A percentile compares a stretch with the other conserved stretches of the same genome.
Evolutionary conservation across 352 stramenopile species (phyloP).

Genomic region (Thraustochytrium striatum): DNA sequence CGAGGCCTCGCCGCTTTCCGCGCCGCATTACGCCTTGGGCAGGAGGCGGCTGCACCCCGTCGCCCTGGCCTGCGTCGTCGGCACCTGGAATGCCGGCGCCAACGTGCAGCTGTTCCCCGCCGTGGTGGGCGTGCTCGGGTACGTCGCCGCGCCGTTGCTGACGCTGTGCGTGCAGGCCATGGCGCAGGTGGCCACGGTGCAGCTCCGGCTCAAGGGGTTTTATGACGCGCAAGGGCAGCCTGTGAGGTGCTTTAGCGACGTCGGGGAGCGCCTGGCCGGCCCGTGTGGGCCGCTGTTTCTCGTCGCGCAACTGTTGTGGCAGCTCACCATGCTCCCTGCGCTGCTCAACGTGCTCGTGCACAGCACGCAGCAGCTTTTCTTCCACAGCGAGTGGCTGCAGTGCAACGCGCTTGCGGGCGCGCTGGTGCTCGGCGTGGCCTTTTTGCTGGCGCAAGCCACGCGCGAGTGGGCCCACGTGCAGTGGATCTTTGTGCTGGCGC

Average conservation of each 20-base stretch:
- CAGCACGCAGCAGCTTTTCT: background rate
- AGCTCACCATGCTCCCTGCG: background rate
- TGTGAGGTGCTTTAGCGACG: background rate
- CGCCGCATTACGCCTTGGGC: too few species aligned
- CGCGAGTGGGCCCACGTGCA: background rate
- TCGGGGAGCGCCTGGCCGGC: background rate
- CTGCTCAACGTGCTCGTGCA: background rate
- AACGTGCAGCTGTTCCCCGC: background rate
- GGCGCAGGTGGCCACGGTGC: background rate
- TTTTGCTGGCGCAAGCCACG: background rate
- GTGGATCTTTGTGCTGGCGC: background rate
- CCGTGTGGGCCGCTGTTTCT: background rate
- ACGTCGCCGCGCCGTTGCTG: background rate
- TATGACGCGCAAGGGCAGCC: background rate
- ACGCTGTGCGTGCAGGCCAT: background rate
- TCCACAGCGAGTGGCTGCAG: background rate
- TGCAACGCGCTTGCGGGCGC: background rate
- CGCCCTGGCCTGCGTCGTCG: background rate
- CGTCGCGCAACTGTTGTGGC: background rate
- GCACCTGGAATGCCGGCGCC: background rate
- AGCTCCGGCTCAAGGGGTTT: background rate
- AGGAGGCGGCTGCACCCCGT: background rate
- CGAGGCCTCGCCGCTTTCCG: too few species aligned
- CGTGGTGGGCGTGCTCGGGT: background rate
- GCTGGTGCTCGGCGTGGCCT: background rate